Percentiles rank a stretch among this genome's conserved stretches.
Evolutionary conservation across 2,329 filamentous ascomycete species (phyloP).

Genomic region (Paramyrothecium roridum): DNA sequence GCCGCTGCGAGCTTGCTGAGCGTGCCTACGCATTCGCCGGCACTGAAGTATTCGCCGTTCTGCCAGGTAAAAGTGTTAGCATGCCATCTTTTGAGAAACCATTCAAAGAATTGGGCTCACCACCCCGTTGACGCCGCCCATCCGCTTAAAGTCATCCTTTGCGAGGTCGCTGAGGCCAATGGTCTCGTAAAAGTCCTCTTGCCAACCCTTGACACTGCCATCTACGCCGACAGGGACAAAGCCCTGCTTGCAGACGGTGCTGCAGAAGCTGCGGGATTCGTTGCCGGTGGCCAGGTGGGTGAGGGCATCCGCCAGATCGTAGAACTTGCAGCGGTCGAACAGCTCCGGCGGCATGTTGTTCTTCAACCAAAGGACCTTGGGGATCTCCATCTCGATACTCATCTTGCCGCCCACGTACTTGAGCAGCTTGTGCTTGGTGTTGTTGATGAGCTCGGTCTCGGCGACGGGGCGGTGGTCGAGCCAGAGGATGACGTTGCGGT

Average conservation of each 20-base stretch:
- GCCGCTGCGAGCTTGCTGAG: slow-evolving; percentile 79
- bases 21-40: slow-evolving; percentile 84
- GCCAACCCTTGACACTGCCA: slow-evolving; percentile 96
- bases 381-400: slow-evolving; percentile 99
- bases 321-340: slow-evolving; percentile 94
- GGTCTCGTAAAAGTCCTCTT: slow-evolving; percentile 84
- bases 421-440: slow-evolving; percentile 85
- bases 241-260: slow-evolving; percentile 95
- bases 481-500: slow-evolving; percentile 96
- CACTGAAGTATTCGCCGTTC: slow-evolving; percentile 90
- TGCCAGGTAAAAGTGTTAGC: slow-evolving; percentile 33
- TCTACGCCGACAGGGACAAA: slow-evolving; percentile 97
- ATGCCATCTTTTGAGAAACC: no score
- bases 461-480: slow-evolving; percentile 89
- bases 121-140: slow-evolving; percentile 93
- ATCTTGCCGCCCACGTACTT: slow-evolving; percentile 97
- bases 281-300: slow-evolving; percentile 92
- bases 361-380: slow-evolving; percentile 97
- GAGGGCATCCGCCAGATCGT: slow-evolving; percentile 87
- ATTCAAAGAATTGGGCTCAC: slow-evolving; percentile 56
- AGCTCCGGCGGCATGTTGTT: slow-evolving; percentile 93
- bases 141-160: slow-evolving; percentile 84
- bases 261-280: slow-evolving; percentile 91
- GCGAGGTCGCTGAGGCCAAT: slow-evolving; percentile 85
- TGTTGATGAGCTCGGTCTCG: slow-evolving; percentile 92